Base-by-base conservation (phyloP, 345 rosid genomes). In the Salix brachista region DNA sequence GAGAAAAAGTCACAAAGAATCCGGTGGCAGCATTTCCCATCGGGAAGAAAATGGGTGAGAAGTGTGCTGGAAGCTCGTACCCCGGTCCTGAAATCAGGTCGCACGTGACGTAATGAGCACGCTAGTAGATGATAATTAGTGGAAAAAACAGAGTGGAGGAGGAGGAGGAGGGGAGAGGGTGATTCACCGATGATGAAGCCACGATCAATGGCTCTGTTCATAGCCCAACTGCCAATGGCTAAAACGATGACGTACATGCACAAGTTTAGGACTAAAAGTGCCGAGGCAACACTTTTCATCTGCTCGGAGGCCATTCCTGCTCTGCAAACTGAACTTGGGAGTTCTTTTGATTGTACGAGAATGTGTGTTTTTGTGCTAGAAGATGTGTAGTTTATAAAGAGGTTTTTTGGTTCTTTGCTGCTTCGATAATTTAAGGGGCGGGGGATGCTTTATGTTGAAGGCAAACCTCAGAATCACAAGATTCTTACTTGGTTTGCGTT, bases 21-120 rank as follows among this genome's bases (percentile, higher is more conserved):
- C 99, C 99, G 0, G 99, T 95, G 13, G 99, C 99, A 16, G 93
- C 94, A 67, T 95, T 95, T 17, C 99, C 97, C 97, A 95, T 95
- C 0, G 98, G 98, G 81, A 93, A 95, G 80, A 85, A 82, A 73
- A 95, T 89, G 0, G 99, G 97, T 10, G 98, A 95, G 81, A 95
- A 95, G 86, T 95, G 97, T 0, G 91, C 93, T 0, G 99, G 98
- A 50, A 95, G 97, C 14, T 84, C 76, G 11, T 80, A 87, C 11
- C 78, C 93, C 50, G 96, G 87, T 46, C 96, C 98, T 94, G 87
- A 86, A 75, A 60, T 21, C 14, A 68, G 42, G 28, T n/a, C 3
- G 62, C 0, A n/a, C 4, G 4, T 10, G 12, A 58, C 62, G 9
- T 3, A 10, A 58, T 58, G 58, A 52, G 9, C 58, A 3, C 11